Conservation (phyloP, 345 rosid species). For the Odontarrhena argentea region DNA sequence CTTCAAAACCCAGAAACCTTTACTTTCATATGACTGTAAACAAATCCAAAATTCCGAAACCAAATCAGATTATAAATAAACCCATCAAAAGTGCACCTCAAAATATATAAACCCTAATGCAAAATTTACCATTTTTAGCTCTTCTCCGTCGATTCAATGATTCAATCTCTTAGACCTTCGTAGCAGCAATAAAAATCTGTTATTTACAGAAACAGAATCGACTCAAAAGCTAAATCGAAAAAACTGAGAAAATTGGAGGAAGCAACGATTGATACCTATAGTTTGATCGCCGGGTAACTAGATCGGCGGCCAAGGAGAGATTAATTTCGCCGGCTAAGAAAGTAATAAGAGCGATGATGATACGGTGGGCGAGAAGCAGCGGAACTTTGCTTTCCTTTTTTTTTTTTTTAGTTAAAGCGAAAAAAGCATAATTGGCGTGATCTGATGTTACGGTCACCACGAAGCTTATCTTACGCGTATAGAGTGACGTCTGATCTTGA, state of each 20-base stretch:
- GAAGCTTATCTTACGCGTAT: constrained; percentile 49
- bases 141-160: constrained; percentile 6
- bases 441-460: constrained; percentile 40
- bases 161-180: constrained; percentile 8
- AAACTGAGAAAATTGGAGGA: constrained; percentile 10
- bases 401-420: constrained; percentile 28
- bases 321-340: constrained; percentile 33
- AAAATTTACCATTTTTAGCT: constrained; percentile 23
- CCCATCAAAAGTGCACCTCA: not conserved
- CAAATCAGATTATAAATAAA: not conserved
- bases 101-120: constrained; percentile 34
- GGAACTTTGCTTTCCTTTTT: constrained; percentile 39
- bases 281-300: constrained; percentile 32
- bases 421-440: constrained; percentile 37
- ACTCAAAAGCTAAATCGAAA: constrained; percentile 14
- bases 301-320: constrained; percentile 27
- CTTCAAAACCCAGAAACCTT: constrained; percentile 68
- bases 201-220: not conserved
- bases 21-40: constrained; percentile 58
- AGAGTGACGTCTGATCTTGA: not conserved
- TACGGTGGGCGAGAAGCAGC: constrained; percentile 48
- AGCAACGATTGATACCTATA: constrained; percentile 32
- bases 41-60: not conserved
- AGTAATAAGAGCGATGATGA: constrained; percentile 16
- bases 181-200: not conserved